A percentile compares a stretch with the other conserved stretches of the same genome.
These are phyloP conservation scores for Trichoderma pleuroti DNA, from an alignment of 2,329 filamentous ascomycete species.

Conservation along the genomic window DNA sequence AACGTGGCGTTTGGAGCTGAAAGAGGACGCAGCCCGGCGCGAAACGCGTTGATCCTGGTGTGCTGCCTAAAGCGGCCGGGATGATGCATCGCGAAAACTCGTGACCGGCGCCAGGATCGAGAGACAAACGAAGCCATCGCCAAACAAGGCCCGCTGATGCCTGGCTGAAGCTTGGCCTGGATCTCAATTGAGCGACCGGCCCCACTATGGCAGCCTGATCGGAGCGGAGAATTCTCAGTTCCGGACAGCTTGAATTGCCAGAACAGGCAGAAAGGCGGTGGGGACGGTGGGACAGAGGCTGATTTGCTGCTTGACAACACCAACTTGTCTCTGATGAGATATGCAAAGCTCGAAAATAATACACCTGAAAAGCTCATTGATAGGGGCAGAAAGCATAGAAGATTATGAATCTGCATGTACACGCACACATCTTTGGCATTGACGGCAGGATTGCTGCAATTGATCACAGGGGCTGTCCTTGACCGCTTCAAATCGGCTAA, in stretches of 20 bases:
- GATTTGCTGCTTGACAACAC: background rate
- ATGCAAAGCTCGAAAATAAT: background rate
- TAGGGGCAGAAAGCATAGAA: too few species aligned
- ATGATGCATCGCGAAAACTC: constrained; percentile 14
- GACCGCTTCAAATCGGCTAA: background rate
- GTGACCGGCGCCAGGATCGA: background rate
- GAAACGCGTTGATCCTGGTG: constrained; percentile 14
- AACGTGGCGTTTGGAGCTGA: constrained; percentile 13
- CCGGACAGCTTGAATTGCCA: background rate
- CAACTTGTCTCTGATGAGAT: background rate
- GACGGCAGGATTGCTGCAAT: background rate
- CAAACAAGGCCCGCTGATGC: background rate
- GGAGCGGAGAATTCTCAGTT: constrained; percentile 2
- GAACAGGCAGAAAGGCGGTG: background rate
- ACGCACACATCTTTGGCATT: background rate
- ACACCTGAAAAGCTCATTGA: background rate
- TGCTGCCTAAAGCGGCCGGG: constrained; percentile 18
- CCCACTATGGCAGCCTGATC: constrained; percentile 8
- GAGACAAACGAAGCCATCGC: background rate
- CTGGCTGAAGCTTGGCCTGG: background rate
- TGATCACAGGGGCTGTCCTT: background rate
- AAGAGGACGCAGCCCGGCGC: background rate
- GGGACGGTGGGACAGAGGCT: background rate
- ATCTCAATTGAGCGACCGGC: background rate
- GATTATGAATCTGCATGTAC: background rate